Evolutionary conservation across 441 rosid species (phyloP), one percentile per base, ranked within the genome.

Genomic region (Rhodomyrtus psidioides): DNA sequence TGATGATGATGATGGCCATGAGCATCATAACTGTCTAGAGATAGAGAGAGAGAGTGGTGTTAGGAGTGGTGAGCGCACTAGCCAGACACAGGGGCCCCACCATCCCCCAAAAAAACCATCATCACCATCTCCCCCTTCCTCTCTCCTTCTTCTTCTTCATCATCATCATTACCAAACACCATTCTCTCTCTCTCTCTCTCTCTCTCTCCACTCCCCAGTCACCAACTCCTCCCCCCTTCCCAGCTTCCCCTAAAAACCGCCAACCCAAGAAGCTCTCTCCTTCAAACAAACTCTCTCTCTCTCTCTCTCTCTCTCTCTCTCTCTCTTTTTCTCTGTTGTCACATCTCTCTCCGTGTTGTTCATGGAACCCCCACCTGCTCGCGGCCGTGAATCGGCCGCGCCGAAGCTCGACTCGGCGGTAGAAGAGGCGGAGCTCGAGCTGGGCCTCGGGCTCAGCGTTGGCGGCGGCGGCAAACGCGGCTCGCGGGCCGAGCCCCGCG

Each of bases 61-160:
- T 56, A 85, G 89, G 93, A 92, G 95, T 93, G 98, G 93, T 90
- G 84, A 87, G 93, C 92, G 94, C 98, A 94, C 95, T 94, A 90
- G 87, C 90, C 15, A 89, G 96, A 96, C 98, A 95, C 7, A 86
- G 88, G 92, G 97, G 95, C 55, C 97, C 97, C 97, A 92, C 88
- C 87, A 85, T 93, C 93, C 93, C 93, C 93, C 94, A 92, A 92
- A 89, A 86, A 86, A 88, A 86, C 94, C 93, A 91, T 93, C 91
- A 88, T 88, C 92, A 55, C 90, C 83, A 30, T 86, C 84, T 84
- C 84, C 85, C 82, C 49, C 89, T 87, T 56, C 15, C 53, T 46
- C 42, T 39, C 84, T 57, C 21, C 85, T 83, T 23, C 89, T 57
- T 6, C 46, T 1, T 53, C 57, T n/a, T n/a, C 23, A 27, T 2